phyloP scores from a whole-genome alignment of 495 filamentous ascomycete species.

The Chaetomidium leptoderma region DNA sequence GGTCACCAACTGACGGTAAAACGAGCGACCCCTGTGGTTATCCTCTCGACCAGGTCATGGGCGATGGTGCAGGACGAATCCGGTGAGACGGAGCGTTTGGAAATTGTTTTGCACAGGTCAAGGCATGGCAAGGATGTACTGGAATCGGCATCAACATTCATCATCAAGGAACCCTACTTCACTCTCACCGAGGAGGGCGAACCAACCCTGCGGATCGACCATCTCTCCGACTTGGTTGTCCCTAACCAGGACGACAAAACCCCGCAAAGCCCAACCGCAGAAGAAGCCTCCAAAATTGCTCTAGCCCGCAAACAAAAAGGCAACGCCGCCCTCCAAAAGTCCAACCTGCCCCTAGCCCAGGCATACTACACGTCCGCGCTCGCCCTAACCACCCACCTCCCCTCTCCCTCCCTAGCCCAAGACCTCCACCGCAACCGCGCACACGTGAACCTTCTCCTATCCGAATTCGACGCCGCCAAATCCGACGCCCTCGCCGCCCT shows the following conservation, averaged over 20 bases:
- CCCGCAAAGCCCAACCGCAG: background rate
- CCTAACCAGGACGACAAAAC: background rate
- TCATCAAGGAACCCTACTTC: constrained; percentile 12
- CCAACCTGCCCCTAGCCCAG: background rate
- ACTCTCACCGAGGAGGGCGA: constrained; percentile 8
- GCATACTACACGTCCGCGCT: background rate
- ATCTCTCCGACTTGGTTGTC: background rate
- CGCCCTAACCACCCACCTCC: background rate
- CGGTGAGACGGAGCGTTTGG: constrained; percentile 1
- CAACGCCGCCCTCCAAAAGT: background rate
- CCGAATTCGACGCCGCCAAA: background rate
- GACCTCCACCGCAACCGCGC: constrained; percentile 6
- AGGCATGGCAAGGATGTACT: background rate
- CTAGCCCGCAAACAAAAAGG: background rate
- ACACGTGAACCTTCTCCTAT: constrained; percentile 1
- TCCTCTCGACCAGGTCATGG: background rate
- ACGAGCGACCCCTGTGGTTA: constrained; percentile 1
- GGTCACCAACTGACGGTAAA: constrained; percentile 3
- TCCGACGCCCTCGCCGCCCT: background rate
- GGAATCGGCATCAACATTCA: background rate
- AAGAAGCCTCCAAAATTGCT: background rate
- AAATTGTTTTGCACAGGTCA: background rate
- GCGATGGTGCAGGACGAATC: constrained; percentile 9
- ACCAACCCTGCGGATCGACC: constrained; percentile 7
- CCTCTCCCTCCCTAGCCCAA: background rate